Conservation (phyloP, 148 eudicot species). For the Mesembryanthemum crystallinum region DNA sequence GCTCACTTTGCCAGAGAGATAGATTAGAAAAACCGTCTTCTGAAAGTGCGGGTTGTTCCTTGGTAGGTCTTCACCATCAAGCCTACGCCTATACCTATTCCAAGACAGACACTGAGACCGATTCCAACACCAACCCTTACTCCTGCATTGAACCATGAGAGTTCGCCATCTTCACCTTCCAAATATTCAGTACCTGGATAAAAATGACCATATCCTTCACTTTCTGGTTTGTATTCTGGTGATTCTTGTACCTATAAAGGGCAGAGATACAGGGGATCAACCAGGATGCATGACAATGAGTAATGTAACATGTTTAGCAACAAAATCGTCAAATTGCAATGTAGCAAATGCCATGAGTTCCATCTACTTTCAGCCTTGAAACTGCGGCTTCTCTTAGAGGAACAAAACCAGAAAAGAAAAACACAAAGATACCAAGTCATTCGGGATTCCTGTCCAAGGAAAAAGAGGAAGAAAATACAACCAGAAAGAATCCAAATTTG, state of each 20-base stretch:
- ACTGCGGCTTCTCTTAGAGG: background rate
- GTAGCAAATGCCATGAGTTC: background rate
- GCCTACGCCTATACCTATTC: conserved; percentile 74
- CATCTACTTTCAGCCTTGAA: conserved; percentile 3
- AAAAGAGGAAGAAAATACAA: background rate
- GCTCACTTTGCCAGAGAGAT: background rate
- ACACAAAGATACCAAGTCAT: background rate
- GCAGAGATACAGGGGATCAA: background rate
- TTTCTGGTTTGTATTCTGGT: conserved; percentile 40
- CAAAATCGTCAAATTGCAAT: background rate
- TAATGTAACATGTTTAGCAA: background rate
- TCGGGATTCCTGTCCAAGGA: no score
- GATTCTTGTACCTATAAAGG: conserved; percentile 35
- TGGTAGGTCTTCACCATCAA: conserved; percentile 70
- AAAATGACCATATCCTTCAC: conserved; percentile 33
- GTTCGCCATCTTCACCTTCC: conserved; percentile 71
- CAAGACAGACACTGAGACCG: conserved; percentile 66
- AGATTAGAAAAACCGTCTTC: conserved; percentile 46
- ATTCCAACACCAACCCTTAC: conserved; percentile 78
- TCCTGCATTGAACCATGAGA: conserved; percentile 74
- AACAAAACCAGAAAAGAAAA: no score
- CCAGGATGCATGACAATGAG: background rate
- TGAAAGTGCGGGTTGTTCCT: conserved; percentile 58
- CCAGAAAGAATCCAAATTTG: background rate
- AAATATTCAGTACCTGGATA: conserved; percentile 39